phyloP scores from a whole-genome alignment of 1,284 basidiomycete species.

The Thelephora terrestris region DNA sequence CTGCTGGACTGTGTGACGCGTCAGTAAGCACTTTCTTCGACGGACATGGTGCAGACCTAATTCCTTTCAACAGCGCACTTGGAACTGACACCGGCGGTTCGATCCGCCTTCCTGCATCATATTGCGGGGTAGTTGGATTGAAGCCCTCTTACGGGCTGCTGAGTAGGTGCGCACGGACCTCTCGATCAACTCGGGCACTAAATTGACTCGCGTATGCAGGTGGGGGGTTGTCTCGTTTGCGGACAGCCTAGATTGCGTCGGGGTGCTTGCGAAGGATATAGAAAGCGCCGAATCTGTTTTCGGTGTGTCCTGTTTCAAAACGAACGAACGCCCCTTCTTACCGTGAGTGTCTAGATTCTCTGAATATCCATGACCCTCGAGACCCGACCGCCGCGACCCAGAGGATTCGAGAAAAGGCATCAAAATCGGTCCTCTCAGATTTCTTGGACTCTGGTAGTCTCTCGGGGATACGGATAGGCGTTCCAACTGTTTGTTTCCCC shows the following conservation, averaged over 20 bases:
- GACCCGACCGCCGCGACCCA: slow-evolving; percentile 71
- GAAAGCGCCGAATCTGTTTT: slow-evolving; percentile 46
- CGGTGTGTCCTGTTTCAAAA: slow-evolving; percentile 32
- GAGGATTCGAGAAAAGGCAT: slow-evolving; percentile 29
- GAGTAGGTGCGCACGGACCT: slow-evolving; percentile 45
- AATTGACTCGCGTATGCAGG: slow-evolving; percentile 28
- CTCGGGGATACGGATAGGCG: slow-evolving; percentile 45
- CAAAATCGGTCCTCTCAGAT: slow-evolving; percentile 9
- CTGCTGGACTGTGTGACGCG: slow-evolving; percentile 71
- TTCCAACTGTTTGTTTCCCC: slow-evolving; percentile 32
- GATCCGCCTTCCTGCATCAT: slow-evolving; percentile 84
- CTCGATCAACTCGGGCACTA: neutral
- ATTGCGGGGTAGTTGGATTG: slow-evolving; percentile 86
- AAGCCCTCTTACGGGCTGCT: slow-evolving; percentile 94
- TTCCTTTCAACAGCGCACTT: slow-evolving; percentile 52
- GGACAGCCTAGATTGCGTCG: slow-evolving; percentile 92
- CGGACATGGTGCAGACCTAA: slow-evolving; percentile 2
- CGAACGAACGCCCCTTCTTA: neutral
- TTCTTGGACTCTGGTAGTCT: slow-evolving; percentile 15
- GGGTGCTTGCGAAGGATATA: slow-evolving; percentile 60
- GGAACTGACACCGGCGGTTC: slow-evolving; percentile 97
- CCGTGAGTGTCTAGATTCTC: slow-evolving; percentile 34
- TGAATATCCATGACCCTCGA: slow-evolving; percentile 56
- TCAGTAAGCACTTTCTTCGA: slow-evolving; percentile 29
- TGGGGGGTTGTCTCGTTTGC: slow-evolving; percentile 92